Conservation (phyloP, 495 filamentous ascomycete species). For the Aspergillus hancockii region DNA sequence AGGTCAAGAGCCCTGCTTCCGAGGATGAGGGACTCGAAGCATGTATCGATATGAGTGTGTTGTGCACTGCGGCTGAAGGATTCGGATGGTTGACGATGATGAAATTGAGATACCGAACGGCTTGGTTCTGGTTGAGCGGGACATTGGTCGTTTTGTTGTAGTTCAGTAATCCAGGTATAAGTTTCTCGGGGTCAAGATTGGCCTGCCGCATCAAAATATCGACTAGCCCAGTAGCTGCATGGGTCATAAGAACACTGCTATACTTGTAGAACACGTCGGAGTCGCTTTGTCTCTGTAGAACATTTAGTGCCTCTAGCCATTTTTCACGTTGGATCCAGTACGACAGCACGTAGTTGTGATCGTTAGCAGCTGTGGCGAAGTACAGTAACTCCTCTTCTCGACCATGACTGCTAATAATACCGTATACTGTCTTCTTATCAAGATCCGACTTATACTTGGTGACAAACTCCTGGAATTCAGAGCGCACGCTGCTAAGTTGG, state of each 20-base stretch:
- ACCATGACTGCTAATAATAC: slow-evolving; percentile 93
- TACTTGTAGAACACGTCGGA: slow-evolving; percentile 94
- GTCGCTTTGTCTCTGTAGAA: slow-evolving; percentile 88
- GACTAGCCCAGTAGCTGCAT: slow-evolving; percentile 77
- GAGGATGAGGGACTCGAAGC: slow-evolving; percentile 80
- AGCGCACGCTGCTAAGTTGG: slow-evolving; percentile 66
- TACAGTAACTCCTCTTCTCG: slow-evolving; percentile 88
- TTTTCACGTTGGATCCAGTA: slow-evolving; percentile 98
- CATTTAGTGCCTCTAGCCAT: slow-evolving; percentile 85
- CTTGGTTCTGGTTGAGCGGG: slow-evolving; percentile 75
- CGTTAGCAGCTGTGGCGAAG: slow-evolving; percentile 83
- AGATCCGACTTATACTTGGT: slow-evolving; percentile 80
- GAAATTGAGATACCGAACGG: slow-evolving; percentile 89
- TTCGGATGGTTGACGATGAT: slow-evolving; percentile 86
- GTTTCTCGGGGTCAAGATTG: slow-evolving; percentile 80
- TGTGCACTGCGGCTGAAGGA: slow-evolving; percentile 89
- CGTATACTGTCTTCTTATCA: slow-evolving; percentile 89
- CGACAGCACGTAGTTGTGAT: slow-evolving; percentile 90
- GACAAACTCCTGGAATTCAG: slow-evolving; percentile 86
- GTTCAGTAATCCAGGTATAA: slow-evolving; percentile 90
- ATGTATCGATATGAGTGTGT: slow-evolving; percentile 94
- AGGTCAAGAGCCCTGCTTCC: slow-evolving; percentile 80
- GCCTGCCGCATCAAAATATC: slow-evolving; percentile 92
- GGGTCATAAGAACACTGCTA: slow-evolving; percentile 92
- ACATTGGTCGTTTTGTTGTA: slow-evolving; percentile 72